Conservation (phyloP, 495 filamentous ascomycete genomes). For the Tuber magnatum region DNA sequence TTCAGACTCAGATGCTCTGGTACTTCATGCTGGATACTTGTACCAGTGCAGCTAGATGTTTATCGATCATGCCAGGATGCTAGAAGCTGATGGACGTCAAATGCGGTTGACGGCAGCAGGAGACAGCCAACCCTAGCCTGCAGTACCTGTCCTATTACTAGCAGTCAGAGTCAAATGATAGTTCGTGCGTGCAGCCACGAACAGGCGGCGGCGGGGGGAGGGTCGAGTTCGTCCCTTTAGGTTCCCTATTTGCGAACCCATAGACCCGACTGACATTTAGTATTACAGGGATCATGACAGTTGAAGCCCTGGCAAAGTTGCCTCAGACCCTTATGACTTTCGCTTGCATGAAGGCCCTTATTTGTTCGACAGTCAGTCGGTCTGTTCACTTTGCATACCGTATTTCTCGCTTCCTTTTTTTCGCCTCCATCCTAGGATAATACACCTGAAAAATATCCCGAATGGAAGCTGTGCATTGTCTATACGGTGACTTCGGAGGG, state of each 20-base stretch:
- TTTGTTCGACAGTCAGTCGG: constrained; percentile 16
- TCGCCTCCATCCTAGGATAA: constrained; percentile 27
- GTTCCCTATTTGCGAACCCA: constrained; percentile 27
- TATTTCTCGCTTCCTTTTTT: constrained; percentile 30
- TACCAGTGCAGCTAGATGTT: neutral
- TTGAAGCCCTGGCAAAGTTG: constrained; percentile 19
- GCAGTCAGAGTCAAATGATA: constrained; percentile 32
- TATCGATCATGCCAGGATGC: constrained; percentile 2
- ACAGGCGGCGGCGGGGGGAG: neutral
- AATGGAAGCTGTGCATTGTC: neutral
- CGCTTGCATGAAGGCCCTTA: constrained; percentile 28
- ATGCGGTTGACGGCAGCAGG: constrained; percentile 26
- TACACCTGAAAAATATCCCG: constrained; percentile 17
- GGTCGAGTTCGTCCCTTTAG: constrained; percentile 30
- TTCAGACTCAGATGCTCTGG: neutral
- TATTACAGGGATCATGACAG: constrained; percentile 27
- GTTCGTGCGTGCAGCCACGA: constrained; percentile 28
- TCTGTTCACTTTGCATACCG: constrained; percentile 28
- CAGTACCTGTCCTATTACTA: constrained; percentile 10
- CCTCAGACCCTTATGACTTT: constrained; percentile 23
- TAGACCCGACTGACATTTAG: constrained; percentile 30
- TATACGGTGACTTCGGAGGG: neutral
- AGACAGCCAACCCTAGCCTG: constrained; percentile 10
- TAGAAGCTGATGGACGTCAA: constrained; percentile 25
- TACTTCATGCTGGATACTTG: neutral